Base-by-base conservation (phyloP, 139 green algal genomes). In the Volvox africanus region DNA sequence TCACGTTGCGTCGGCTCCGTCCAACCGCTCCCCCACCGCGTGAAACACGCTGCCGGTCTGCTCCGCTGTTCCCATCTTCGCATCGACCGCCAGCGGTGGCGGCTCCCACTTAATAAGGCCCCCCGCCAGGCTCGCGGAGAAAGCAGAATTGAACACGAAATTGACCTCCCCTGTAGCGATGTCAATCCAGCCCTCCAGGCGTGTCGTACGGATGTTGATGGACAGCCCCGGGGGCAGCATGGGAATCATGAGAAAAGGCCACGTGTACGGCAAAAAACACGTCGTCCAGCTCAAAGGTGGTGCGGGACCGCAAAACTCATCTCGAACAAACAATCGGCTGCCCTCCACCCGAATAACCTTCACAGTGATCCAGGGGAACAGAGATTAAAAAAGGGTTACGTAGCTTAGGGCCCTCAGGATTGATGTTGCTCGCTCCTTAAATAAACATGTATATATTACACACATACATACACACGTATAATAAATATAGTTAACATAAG, bases 151-250 rank as follows among this genome's bases (percentile, higher is more conserved):
- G 76, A 86, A 91, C 1, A n/a, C 24, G 21, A 91, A 86, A 0
- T 91, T 75, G 26, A 91, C 87, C 33, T 86, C 76, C 19, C 87
- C 87, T 12, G 33, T 86, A 1, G 0, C 1, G 61, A 79, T 28
- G 26, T 86, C 76, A 0, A 91, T 32, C 87, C 87, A 91, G 61
- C 87, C 87, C 87, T 91, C 73, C 30, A 90, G 86, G 22, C 33
- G 61, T 28, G 30, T 32, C 11, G 86, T 90, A 26, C 75, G 86
- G 36, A 85, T 78, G 73, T 84, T 22, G 30, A 90, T 83, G 55
- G 22, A 22, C 20, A 90, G 30, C 5, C 86, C 86, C 17, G 87
- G 87, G 61, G 87, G 87, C 87, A 91, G 87, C 55, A 77, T 77
- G 22, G 87, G 87, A 76, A 91, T 61, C 33, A 77, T 76, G 55